Evolutionary conservation across 164 flowering plant genomes (phyloP).

Genomic region (Umbilicus rupestris): DNA sequence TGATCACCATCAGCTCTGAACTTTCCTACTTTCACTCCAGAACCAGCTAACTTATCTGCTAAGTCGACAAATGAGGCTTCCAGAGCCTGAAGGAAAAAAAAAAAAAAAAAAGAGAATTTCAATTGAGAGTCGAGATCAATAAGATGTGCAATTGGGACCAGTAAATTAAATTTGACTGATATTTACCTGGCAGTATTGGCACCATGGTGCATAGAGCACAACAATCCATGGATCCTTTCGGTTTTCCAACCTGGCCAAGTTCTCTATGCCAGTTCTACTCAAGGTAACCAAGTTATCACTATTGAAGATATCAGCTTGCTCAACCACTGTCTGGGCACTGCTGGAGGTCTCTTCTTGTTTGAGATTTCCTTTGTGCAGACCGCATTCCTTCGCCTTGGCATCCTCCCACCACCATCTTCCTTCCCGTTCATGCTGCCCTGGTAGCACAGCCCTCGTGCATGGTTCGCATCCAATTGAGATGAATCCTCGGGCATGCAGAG

Average conservation of each 20-base stretch:
- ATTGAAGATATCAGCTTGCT: constrained; percentile 42
- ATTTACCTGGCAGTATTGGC: constrained; percentile 71
- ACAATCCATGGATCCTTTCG: constrained; percentile 66
- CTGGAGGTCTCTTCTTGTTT: constrained; percentile 20
- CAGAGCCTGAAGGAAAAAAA: constrained; percentile 42
- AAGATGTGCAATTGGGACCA: background rate
- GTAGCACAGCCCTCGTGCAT: constrained; percentile 73
- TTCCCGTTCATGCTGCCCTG: constrained; percentile 87
- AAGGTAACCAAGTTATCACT: constrained; percentile 31
- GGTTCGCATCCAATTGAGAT: constrained; percentile 87
- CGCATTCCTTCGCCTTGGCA: constrained; percentile 83
- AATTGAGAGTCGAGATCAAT: too few species aligned
- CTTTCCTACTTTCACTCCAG: constrained; percentile 67
- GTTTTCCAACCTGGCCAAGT: constrained; percentile 44
- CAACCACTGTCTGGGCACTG: constrained; percentile 20
- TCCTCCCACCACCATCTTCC: constrained; percentile 99
- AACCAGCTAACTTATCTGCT: constrained; percentile 49
- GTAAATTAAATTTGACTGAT: too few species aligned
- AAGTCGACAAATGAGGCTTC: constrained; percentile 57
- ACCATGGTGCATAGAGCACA: constrained; percentile 87
- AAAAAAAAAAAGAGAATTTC: too few species aligned
- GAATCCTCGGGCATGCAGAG: constrained; percentile 67
- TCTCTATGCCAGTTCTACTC: constrained; percentile 62
- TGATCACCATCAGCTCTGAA: constrained; percentile 79
- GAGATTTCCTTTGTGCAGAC: constrained; percentile 81